Percentiles rank a stretch among this genome's conserved stretches.
Conservation (phyloP, 805 yeast species). For the Candida sakaeoensis region DNA sequence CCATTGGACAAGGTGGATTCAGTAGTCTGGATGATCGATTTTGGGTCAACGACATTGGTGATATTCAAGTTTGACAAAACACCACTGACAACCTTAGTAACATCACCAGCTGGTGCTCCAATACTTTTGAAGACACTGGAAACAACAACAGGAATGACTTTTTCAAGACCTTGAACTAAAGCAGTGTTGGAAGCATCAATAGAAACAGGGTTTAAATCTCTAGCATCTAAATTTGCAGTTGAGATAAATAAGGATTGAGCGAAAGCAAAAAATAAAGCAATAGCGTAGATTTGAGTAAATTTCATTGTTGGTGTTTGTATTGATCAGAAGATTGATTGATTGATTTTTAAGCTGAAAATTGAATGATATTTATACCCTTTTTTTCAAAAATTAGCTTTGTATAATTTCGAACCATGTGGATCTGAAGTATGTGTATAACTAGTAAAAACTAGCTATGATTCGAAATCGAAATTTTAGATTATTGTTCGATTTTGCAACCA, state of each 20-base stretch:
- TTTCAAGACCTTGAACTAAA: conserved; percentile 2
- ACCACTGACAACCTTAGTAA: not conserved
- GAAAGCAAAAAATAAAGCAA: not conserved
- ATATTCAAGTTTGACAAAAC: not conserved
- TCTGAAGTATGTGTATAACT: not conserved
- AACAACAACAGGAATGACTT: conserved; percentile 2
- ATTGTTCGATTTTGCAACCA: not conserved
- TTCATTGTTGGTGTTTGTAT: not conserved
- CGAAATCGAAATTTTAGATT: not conserved
- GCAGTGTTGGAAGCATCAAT: not conserved
- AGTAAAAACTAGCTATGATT: not conserved
- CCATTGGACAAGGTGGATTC: not conserved
- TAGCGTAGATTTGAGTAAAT: conserved; percentile 1
- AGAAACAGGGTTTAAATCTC: not conserved
- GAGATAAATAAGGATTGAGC: not conserved
- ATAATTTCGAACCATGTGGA: not conserved
- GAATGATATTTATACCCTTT: not conserved
- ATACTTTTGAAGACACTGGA: not conserved
- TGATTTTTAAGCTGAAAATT: not conserved
- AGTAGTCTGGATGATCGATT: not conserved
- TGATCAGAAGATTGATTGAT: not conserved
- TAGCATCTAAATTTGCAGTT: not conserved
- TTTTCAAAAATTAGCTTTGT: not conserved
- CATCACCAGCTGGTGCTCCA: not conserved
- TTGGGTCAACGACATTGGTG: not conserved